Base-by-base conservation (phyloP, 1,139 yeast genomes). In the Yamadazyma trypodendri region DNA sequence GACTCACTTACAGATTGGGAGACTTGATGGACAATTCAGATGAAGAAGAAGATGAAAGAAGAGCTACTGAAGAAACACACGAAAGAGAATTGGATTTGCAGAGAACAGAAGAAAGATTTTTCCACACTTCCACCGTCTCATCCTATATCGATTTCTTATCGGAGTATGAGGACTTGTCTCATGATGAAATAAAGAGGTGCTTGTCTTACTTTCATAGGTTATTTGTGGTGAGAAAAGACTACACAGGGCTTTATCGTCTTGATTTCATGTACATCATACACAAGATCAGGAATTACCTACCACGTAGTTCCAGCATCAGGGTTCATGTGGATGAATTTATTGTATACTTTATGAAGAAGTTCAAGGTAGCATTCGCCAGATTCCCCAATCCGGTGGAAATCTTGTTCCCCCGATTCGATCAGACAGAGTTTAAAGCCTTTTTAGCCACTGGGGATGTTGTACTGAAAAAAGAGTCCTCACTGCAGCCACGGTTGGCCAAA, bases 141-240 rank as follows among this genome's bases (percentile, higher is more conserved):
- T 65, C 81, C 2, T 79, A 78, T 50, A 69, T 77, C 38, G 71
- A 67, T 24, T 75, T 68, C 39, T 56, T 81, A 18, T 55, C 67
- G 1, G 69, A 83, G 44, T 88, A 69, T 53, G 69, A 67, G 37
- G 96, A 89, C 43, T 61, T 90, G 34, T 62, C 73, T 1, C 77
- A 75, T 36, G 71, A 65, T 10, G 83, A 83, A 40, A 65, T 92
- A 34, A 81, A 81, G 50, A 71, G 75, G 41, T 81, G 84, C 15
- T 55, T 92, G 21, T 68, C 82, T 1, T 90, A 79, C 54, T 80
- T 89, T 52, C 89, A 87, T 54, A 68, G 87, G 27, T 60, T 88
- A 0, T 81, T 89, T 49, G 81, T 83, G 37, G 55, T 65, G 0
- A 71, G 79, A 41, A 74, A 79, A 24, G 84, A 81, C 43, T 76